Percentiles rank a stretch among this genome's conserved stretches.
phyloP scores from a whole-genome alignment of 441 rosid genomes.

The Gossypium trilobum region DNA sequence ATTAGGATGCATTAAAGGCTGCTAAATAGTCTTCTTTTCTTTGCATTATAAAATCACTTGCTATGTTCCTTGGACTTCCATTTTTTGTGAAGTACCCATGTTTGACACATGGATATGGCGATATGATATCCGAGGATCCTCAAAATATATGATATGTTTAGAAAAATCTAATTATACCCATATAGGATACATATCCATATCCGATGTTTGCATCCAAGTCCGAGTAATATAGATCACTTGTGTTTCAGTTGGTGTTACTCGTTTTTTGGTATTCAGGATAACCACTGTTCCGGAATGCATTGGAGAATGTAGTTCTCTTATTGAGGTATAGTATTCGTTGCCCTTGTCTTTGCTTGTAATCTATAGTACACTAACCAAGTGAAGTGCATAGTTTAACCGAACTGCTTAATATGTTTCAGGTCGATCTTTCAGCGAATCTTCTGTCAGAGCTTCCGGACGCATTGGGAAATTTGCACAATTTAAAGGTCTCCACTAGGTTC shows the following conservation, averaged over 20 bases:
- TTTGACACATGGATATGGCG: too few species aligned
- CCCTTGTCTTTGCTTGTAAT: not conserved
- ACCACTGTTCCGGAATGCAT: conserved; percentile 37
- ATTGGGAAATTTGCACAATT: conserved; percentile 40
- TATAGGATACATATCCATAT: too few species aligned
- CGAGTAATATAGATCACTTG: not conserved
- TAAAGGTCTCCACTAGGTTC: conserved; percentile 43
- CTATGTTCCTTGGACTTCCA: too few species aligned
- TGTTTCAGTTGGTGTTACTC: not conserved
- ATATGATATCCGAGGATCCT: too few species aligned
- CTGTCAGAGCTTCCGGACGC: conserved; percentile 59
- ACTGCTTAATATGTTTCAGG: conserved; percentile 35
- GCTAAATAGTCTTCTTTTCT: not conserved
- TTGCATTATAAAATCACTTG: not conserved
- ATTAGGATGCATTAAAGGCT: not conserved
- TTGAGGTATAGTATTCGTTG: conserved; percentile 40
- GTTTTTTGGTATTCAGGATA: conserved; percentile 38
- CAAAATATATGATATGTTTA: too few species aligned
- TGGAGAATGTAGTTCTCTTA: conserved; percentile 51
- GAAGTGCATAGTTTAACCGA: not conserved
- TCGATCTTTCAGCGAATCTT: conserved; percentile 78
- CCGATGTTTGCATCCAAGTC: too few species aligned
- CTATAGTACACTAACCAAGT: not conserved
- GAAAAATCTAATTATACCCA: too few species aligned
- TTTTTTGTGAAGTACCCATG: too few species aligned